phyloP scores from a whole-genome alignment of 2,329 filamentous ascomycete genomes.

The Teratosphaeria gauchensis region DNA sequence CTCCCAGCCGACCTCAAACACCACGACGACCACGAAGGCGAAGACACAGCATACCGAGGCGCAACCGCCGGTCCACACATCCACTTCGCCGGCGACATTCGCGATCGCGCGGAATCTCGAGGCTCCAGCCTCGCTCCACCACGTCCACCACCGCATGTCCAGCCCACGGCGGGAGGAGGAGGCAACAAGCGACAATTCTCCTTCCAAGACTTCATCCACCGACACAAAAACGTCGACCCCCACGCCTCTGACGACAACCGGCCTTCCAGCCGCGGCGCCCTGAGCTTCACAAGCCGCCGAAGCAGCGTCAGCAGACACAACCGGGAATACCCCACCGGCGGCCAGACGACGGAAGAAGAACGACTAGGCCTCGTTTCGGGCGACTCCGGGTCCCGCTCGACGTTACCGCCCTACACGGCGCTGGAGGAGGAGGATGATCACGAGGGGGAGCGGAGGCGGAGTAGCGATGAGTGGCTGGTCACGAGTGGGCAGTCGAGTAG shows the following conservation, averaged over 20 bases:
- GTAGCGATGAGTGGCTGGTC: slow-evolving; percentile 26
- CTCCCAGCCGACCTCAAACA: slow-evolving; percentile 32
- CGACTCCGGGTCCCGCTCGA: slow-evolving; percentile 13
- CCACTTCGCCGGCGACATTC: slow-evolving; percentile 11
- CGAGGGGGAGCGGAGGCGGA: slow-evolving; percentile 7
- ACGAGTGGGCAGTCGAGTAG: slow-evolving; percentile 18
- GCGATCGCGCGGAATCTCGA: slow-evolving; percentile 34
- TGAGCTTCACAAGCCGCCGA: slow-evolving; percentile 23
- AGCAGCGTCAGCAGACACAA: slow-evolving; percentile 12
- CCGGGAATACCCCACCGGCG: slow-evolving; percentile 11
- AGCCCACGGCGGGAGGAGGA: slow-evolving; percentile 13
- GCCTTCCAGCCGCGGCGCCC: slow-evolving; percentile 24
- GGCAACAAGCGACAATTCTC: slow-evolving; percentile 76
- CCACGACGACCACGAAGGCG: slow-evolving; percentile 26
- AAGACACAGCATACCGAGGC: slow-evolving; percentile 5
- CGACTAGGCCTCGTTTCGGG: slow-evolving; percentile 28
- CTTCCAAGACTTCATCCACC: slow-evolving; percentile 75
- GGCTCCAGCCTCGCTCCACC: slow-evolving; percentile 43
- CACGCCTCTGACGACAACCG: slow-evolving; percentile 17
- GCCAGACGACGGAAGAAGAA: slow-evolving; percentile 27
- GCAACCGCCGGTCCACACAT: slow-evolving; percentile 6
- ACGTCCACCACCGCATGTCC: slow-evolving; percentile 44
- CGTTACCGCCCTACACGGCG: slow-evolving; percentile 9
- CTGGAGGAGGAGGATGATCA: slow-evolving; percentile 8
- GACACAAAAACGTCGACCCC: slow-evolving; percentile 31